These are phyloP conservation scores for Trichothecium sympodiale DNA, from an alignment of 2,329 filamentous ascomycete species.

Conservation along the genomic window DNA sequence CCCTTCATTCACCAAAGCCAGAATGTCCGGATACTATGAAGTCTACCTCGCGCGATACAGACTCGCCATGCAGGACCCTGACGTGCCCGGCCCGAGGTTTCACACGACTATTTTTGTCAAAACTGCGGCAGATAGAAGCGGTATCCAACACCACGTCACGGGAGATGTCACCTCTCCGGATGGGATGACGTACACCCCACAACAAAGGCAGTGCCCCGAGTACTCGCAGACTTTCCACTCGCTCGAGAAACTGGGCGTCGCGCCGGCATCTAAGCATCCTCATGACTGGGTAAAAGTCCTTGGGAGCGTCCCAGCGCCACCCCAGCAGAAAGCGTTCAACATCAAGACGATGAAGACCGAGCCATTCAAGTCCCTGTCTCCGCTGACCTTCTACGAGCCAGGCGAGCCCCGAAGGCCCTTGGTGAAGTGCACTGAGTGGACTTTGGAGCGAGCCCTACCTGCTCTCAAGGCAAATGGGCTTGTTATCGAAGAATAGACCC, in stretches of 20 bases:
- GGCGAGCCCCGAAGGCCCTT: conserved; percentile 2
- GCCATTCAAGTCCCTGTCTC: conserved; percentile 3
- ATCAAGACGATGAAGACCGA: conserved; percentile 5
- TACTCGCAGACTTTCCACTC: not conserved
- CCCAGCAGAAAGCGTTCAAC: conserved; percentile 6
- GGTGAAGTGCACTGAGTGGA: conserved; percentile 5
- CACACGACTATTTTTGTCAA: conserved; percentile 5
- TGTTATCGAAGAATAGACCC: too few species aligned
- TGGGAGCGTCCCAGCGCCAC: not conserved
- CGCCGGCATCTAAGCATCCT: not conserved
- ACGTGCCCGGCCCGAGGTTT: conserved; percentile 2
- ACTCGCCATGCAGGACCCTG: conserved; percentile 4
- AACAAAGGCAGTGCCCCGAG: not conserved
- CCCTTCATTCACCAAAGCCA: too few species aligned
- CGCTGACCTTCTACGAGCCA: conserved; percentile 2
- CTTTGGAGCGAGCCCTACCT: conserved; percentile 4
- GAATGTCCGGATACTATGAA: not conserved
- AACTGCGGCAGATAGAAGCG: conserved; percentile 2
- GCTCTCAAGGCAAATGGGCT: too few species aligned
- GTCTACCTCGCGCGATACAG: conserved; percentile 3
- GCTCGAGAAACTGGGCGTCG: not conserved
- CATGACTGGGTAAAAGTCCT: not conserved
- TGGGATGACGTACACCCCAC: conserved; percentile 5
- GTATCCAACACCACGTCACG: conserved; percentile 4
- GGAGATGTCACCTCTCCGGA: conserved; percentile 4